Conservation (phyloP, 139 green algal genomes). For the Chlorella vulgaris region DNA sequence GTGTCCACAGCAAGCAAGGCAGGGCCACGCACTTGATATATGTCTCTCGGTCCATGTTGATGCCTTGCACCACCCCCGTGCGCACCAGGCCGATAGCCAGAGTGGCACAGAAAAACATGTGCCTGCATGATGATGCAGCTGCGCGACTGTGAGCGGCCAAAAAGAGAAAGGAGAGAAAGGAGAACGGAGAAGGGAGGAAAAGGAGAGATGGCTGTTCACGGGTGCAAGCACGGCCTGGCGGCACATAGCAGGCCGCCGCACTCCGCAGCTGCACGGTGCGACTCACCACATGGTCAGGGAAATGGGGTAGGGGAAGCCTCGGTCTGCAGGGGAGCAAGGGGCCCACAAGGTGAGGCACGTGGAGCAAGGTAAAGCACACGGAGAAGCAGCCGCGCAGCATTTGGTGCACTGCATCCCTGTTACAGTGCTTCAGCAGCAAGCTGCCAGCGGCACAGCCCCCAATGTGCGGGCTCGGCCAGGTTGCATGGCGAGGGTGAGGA, state of each 20-base stretch:
- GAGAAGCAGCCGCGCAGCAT: background rate
- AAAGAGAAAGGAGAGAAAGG: background rate
- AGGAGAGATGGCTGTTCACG: too few species aligned
- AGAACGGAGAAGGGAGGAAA: too few species aligned
- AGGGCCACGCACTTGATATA: conserved; percentile 67
- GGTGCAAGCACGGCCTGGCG: too few species aligned
- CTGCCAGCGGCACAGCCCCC: too few species aligned
- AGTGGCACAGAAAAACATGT: conserved; percentile 90
- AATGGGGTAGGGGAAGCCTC: conserved; percentile 91
- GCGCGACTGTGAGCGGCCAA: background rate
- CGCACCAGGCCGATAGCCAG: conserved; percentile 73
- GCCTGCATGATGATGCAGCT: conserved; percentile 58
- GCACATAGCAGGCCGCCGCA: background rate
- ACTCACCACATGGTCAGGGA: conserved; percentile 69
- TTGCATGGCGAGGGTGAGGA: too few species aligned
- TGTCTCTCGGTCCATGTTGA: conserved; percentile 75
- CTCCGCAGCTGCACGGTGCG: background rate
- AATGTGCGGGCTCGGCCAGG: too few species aligned
- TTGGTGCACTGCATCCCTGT: too few species aligned
- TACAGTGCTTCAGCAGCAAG: too few species aligned
- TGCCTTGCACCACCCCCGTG: conserved; percentile 66
- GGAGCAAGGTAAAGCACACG: background rate
- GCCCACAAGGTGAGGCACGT: background rate
- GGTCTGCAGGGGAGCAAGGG: too few species aligned
- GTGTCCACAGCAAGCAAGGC: background rate